phyloP scores from a whole-genome alignment of 148 eudicot species.

The Agrostemma githago region DNA sequence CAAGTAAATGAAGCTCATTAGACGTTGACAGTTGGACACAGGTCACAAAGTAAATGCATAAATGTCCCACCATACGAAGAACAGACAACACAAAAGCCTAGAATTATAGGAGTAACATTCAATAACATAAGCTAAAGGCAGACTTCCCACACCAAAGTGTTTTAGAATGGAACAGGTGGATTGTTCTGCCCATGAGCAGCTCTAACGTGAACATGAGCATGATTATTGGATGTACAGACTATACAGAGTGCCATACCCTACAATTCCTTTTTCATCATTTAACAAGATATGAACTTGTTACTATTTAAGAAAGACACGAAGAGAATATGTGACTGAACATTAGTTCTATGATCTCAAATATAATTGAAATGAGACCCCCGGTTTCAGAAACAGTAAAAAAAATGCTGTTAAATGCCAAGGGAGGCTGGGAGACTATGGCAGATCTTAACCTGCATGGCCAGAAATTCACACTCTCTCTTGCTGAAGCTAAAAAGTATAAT shows the following conservation, averaged over 20 bases:
- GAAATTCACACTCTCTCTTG: slow-evolving; percentile 95
- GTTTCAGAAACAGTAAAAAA: background rate
- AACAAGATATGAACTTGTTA: background rate
- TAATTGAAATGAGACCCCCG: background rate
- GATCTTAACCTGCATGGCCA: slow-evolving; percentile 89
- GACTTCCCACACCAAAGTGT: background rate
- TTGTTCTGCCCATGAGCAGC: background rate
- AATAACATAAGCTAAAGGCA: background rate
- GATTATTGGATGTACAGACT: background rate
- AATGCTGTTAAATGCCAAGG: background rate
- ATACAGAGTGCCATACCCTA: background rate
- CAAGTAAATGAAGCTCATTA: background rate
- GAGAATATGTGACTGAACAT: background rate
- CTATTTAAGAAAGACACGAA: background rate
- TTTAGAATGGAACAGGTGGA: background rate
- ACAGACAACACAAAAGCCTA: background rate
- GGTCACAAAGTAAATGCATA: background rate
- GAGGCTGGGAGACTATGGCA: slow-evolving; percentile 7
- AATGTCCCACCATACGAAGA: background rate
- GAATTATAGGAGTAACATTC: background rate
- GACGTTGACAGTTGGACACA: background rate
- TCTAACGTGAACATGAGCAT: background rate
- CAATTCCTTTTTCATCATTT: background rate
- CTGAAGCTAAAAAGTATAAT: slow-evolving; percentile 96
- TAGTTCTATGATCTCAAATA: background rate